Conservation (phyloP, 1,284 basidiomycete genomes). For the Hymenochaete sp. region DNA sequence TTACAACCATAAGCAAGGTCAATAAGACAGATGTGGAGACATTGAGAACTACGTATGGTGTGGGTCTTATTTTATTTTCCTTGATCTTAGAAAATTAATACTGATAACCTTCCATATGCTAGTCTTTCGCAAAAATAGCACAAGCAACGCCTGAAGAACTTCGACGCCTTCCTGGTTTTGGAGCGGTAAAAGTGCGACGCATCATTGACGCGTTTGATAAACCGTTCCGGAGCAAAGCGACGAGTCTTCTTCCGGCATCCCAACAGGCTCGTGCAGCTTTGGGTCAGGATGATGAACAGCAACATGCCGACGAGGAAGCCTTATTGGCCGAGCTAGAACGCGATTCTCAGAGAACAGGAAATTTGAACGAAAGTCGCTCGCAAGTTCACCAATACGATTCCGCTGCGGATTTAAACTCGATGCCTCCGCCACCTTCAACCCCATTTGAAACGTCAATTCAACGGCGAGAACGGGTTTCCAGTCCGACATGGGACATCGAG, state of each 20-base stretch:
- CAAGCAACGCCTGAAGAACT: constrained; percentile 68
- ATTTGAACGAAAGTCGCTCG: not conserved
- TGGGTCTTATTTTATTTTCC: constrained; percentile 34
- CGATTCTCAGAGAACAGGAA: constrained; percentile 1
- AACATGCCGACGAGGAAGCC: constrained; percentile 16
- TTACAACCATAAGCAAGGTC: constrained; percentile 88
- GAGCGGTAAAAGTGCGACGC: constrained; percentile 87
- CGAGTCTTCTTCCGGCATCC: constrained; percentile 36
- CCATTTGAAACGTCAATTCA: constrained; percentile 12
- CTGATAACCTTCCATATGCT: constrained; percentile 8
- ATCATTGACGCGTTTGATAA: constrained; percentile 73
- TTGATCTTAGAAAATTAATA: constrained; percentile 1
- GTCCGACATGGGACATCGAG: constrained; percentile 34
- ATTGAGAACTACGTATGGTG: constrained; percentile 85
- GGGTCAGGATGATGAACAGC: not conserved
- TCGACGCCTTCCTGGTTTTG: constrained; percentile 84
- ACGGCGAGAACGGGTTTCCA: constrained; percentile 21
- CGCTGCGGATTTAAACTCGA: constrained; percentile 15
- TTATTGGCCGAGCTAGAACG: constrained; percentile 9
- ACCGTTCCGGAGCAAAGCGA: constrained; percentile 59
- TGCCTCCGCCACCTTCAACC: constrained; percentile 15
- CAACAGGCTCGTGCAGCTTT: not conserved
- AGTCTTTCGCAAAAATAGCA: constrained; percentile 83
- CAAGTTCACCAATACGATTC: constrained; percentile 15
- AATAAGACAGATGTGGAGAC: constrained; percentile 98